Evolutionary conservation across 106 monocot genomes (phyloP).

Genomic region (Acanthochlamys bracteata): DNA sequence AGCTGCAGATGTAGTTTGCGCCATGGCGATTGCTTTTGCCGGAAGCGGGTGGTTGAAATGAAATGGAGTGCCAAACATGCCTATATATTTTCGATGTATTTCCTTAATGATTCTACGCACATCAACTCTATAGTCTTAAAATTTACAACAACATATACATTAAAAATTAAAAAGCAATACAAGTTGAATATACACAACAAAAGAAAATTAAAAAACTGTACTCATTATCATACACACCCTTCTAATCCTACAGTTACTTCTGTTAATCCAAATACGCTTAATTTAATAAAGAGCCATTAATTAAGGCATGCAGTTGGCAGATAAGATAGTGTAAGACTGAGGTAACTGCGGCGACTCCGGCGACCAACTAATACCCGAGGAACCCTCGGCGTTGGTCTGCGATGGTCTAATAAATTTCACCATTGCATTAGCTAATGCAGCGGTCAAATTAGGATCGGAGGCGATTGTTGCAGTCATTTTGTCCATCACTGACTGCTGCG

Average conservation of each 20-base stretch:
- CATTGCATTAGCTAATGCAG: constrained; percentile 35
- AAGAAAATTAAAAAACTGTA: too few relatives aligned
- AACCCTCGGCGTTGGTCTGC: background rate
- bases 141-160: too few relatives aligned
- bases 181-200: too few relatives aligned
- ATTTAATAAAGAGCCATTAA: too few relatives aligned
- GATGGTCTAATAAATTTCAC: constrained; percentile 24
- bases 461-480: constrained; percentile 36
- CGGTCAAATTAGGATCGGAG: constrained; percentile 41
- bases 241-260: too few relatives aligned
- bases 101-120: too few relatives aligned
- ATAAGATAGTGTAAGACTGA: constrained; percentile 36
- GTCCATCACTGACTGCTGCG: constrained; percentile 19
- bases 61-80: too few relatives aligned
- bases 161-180: too few relatives aligned
- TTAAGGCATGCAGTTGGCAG: constrained; percentile 16
- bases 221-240: too few relatives aligned
- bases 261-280: too few relatives aligned
- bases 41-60: constrained; percentile 76
- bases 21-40: constrained; percentile 50
- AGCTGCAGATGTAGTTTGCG: constrained; percentile 55
- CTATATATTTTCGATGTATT: too few relatives aligned
- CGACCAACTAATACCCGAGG: background rate
- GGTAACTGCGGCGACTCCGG: constrained; percentile 34
- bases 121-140: too few relatives aligned